phyloP scores from a whole-genome alignment of 192 early-diverging fungal species.

The Umbelopsis isabellina region DNA sequence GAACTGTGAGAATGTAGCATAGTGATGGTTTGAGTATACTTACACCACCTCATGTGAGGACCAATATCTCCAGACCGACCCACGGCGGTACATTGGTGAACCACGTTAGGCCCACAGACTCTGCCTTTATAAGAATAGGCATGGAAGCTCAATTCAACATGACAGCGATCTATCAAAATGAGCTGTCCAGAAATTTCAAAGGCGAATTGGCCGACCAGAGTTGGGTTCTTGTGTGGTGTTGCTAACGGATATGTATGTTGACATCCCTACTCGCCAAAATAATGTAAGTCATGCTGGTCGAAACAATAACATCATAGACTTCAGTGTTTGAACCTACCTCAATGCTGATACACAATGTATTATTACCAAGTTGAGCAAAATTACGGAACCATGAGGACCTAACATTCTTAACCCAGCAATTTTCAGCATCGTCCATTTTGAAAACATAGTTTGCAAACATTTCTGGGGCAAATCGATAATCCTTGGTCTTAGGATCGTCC shows the following conservation, averaged over 20 bases:
- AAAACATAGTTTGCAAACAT: conserved; percentile 51
- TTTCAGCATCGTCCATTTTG: conserved; percentile 36
- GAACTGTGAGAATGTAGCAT: background rate
- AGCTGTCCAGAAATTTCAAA: conserved; percentile 53
- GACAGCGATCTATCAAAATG: conserved; percentile 40
- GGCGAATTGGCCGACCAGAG: conserved; percentile 47
- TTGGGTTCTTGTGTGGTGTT: background rate
- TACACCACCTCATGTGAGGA: conserved; percentile 55
- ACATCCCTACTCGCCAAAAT: conserved; percentile 17
- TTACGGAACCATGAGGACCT: conserved; percentile 48
- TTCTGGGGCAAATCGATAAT: conserved; percentile 49
- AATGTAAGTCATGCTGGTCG: background rate
- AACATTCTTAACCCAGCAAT: conserved; percentile 44
- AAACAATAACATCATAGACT: background rate
- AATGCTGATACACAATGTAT: conserved; percentile 40
- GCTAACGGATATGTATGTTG: conserved; percentile 29
- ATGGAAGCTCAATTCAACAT: conserved; percentile 48
- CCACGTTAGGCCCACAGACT: conserved; percentile 50
- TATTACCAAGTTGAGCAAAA: conserved; percentile 38
- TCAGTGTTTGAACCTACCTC: conserved; percentile 23
- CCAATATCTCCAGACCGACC: conserved; percentile 42
- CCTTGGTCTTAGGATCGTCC: conserved; percentile 38
- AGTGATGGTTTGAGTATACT: conserved; percentile 21
- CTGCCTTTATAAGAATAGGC: conserved; percentile 46
- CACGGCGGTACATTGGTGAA: conserved; percentile 30